Percentiles rank a stretch among this genome's conserved stretches.
These are phyloP conservation scores for Teunomyces panamensis DNA, from an alignment of 805 yeast genomes.

Conservation along the genomic window DNA sequence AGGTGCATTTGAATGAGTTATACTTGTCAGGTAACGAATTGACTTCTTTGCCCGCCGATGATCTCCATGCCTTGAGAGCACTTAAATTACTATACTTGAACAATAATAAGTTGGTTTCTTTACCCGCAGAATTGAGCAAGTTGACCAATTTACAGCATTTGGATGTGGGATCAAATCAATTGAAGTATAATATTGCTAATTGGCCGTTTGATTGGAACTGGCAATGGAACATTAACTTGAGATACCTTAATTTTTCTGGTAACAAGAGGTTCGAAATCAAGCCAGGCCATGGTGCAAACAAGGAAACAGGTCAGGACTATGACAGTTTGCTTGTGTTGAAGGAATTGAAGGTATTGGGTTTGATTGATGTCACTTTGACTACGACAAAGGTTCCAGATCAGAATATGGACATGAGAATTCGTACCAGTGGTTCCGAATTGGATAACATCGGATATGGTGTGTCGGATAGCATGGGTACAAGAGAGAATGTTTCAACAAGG, in stretches of 20 bases:
- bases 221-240: constrained; percentile 76
- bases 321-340: constrained; percentile 64
- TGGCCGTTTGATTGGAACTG: constrained; percentile 98
- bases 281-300: constrained; percentile 54
- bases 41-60: constrained; percentile 80
- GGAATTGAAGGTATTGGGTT: constrained; percentile 69
- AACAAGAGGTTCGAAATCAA: constrained; percentile 88
- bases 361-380: constrained; percentile 93
- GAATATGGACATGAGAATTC: constrained; percentile 72
- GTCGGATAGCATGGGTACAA: constrained; percentile 77
- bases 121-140: constrained; percentile 85
- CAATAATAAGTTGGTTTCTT: constrained; percentile 77
- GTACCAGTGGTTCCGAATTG: constrained; percentile 83
- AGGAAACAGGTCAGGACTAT: constrained; percentile 59
- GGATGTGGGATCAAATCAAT: constrained; percentile 87
- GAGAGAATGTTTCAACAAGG: constrained; percentile 64
- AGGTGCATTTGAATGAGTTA: constrained; percentile 57
- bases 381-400: constrained; percentile 91
- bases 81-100: constrained; percentile 68
- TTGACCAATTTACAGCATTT: constrained; percentile 61
- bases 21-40: constrained; percentile 82
- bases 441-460: constrained; percentile 84
- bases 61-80: constrained; percentile 58
- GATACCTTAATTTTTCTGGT: constrained; percentile 86
- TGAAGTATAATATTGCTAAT: constrained; percentile 89